Base-by-base conservation (phyloP, 1,284 basidiomycete species). In the Irpex lacteus region DNA sequence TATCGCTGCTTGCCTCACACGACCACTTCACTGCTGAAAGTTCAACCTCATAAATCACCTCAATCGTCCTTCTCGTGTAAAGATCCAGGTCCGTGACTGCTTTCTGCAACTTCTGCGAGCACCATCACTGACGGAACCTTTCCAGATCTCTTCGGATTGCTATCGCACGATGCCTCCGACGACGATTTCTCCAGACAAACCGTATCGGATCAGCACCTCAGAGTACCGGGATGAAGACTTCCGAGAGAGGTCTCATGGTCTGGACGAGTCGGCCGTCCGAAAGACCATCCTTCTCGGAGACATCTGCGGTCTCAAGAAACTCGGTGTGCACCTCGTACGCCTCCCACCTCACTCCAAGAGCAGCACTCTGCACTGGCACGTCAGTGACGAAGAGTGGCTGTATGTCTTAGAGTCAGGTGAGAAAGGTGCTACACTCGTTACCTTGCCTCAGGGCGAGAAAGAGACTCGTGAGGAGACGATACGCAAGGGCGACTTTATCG, bases 351-450 rank as follows among this genome's bases (percentile, higher is more conserved):
- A 67, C 59, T 67, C 65, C 54, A 69, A 64, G 60, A 72, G 69
- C 62, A 68, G 70, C 21, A 67, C 69, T 26, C 53, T 70, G 49
- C 73, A 74, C 67, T 73, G 71, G 69, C 73, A 74, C 63, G 66
- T 59, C 49, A 64, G 65, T 40, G 71, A 73, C 37, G 73, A 74
- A 63, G 73, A 74, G 64, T 74, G 70, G 70, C 64, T 68, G 61
- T 74, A 71, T 63, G 67, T 74, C 59, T 56, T 74, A 55, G 70
- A 72, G n/a, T 72, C 72, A 6, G 70, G 69, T 18, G 66, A 66
- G 18, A 32, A 21, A 2, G 69, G 64, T 57, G 70, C 68, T 1
- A 64, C 60, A 15, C 59, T 72, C 32, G 52, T 73, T 57, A 44
- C 69, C 15, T 66, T 61, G 50, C 68, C 70, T 13, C 57, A 38